Evolutionary conservation across 108 stramenopile species (phyloP).

Genomic region (Hondaea fermentalgiana): DNA sequence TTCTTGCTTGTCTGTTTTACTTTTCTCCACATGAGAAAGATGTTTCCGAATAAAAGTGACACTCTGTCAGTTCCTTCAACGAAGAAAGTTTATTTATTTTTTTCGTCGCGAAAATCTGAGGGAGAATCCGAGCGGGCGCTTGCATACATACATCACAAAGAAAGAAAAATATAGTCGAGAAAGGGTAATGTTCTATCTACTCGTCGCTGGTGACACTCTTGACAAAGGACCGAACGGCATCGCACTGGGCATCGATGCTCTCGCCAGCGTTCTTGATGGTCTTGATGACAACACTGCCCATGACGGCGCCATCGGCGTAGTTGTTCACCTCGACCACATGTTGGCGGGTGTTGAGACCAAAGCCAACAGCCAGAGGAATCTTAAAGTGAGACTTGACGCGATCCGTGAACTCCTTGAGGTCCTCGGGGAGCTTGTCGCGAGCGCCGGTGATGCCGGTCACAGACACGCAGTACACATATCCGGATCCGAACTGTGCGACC

Average conservation of each 20-base stretch:
- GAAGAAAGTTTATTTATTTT: too few relatives aligned
- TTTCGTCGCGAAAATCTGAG: background rate
- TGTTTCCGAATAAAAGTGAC: too few relatives aligned
- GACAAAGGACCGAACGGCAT: background rate
- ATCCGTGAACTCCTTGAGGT: conserved; percentile 75
- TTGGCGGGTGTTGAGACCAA: conserved; percentile 79
- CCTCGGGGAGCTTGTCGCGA: conserved; percentile 61
- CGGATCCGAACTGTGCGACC: conserved; percentile 51
- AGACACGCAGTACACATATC: conserved; percentile 92
- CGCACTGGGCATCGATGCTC: conserved; percentile 38
- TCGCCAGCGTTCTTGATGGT: conserved; percentile 64
- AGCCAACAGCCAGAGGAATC: conserved; percentile 86
- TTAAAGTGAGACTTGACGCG: conserved; percentile 65
- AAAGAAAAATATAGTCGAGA: background rate
- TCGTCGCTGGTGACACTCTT: background rate
- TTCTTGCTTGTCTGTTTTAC: too few relatives aligned
- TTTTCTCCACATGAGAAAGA: too few relatives aligned
- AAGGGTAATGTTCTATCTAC: background rate
- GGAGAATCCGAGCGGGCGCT: background rate
- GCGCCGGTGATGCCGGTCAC: conserved; percentile 93
- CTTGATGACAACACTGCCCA: conserved; percentile 88
- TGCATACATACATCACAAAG: background rate
- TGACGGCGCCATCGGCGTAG: conserved; percentile 89
- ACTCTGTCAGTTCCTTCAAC: too few relatives aligned
- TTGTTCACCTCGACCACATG: conserved; percentile 81